A percentile compares a stretch with the other conserved stretches of the same genome.
These are phyloP conservation scores for Tolypocladium paradoxum DNA, from an alignment of 2,329 filamentous ascomycete species.

Conservation along the genomic window DNA sequence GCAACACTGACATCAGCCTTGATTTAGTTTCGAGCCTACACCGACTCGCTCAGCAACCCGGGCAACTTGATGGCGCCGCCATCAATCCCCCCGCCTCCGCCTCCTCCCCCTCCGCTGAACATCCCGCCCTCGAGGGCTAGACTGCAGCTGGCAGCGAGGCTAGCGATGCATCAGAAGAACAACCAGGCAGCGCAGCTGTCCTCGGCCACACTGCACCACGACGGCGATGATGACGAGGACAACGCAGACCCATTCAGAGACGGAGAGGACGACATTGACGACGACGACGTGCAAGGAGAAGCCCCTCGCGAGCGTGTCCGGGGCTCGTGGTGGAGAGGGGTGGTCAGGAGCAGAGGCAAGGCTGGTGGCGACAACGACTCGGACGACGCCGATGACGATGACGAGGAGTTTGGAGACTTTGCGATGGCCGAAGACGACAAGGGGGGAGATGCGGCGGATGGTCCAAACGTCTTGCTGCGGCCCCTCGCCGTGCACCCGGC, in stretches of 20 bases:
- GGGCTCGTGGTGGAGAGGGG: conserved; percentile 39
- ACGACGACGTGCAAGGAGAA: conserved; percentile 42
- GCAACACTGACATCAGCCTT: conserved; percentile 7
- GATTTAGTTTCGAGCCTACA: conserved; percentile 47
- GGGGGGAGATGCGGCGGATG: conserved; percentile 13
- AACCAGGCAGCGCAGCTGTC: conserved; percentile 36
- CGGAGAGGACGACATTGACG: conserved; percentile 41
- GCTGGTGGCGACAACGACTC: conserved; percentile 33
- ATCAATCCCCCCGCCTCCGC: conserved; percentile 49
- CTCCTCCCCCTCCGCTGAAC: conserved; percentile 71
- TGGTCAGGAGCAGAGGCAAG: conserved; percentile 27
- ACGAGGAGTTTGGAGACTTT: conserved; percentile 60
- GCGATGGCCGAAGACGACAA: conserved; percentile 48
- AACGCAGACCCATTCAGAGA: conserved; percentile 37
- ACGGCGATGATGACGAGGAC: conserved; percentile 28
- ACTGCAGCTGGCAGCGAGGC: conserved; percentile 77
- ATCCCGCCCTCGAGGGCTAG: conserved; percentile 79
- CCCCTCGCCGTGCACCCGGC: conserved; percentile 44
- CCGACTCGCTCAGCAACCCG: conserved; percentile 40
- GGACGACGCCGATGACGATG: conserved; percentile 44
- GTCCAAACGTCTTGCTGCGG: conserved; percentile 38
- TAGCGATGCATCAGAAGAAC: conserved; percentile 65
- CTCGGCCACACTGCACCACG: conserved; percentile 26
- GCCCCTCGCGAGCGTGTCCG: conserved; percentile 23
- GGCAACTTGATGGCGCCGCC: conserved; percentile 41